phyloP scores from a whole-genome alignment of 164 flowering plant genomes.

The Chimonanthus salicifolius region DNA sequence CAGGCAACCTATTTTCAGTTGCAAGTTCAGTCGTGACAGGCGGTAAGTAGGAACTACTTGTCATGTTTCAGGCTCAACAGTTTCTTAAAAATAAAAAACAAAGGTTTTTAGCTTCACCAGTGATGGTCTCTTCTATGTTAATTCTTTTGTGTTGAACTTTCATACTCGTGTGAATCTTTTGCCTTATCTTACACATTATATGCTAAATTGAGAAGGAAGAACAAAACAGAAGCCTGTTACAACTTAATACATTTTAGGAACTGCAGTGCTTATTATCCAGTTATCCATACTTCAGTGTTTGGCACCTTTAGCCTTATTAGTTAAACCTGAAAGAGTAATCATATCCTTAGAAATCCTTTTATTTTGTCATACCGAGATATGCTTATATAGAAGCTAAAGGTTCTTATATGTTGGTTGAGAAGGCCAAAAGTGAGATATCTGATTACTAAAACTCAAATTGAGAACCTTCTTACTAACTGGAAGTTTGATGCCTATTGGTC shows the following conservation, averaged over 20 bases:
- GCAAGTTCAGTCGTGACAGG: slow-evolving; percentile 89
- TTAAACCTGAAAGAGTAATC: background rate
- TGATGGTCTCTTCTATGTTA: background rate
- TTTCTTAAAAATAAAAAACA: too few species aligned
- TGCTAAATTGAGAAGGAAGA: background rate
- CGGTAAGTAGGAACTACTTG: slow-evolving; percentile 20
- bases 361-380: background rate
- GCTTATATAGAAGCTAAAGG: background rate
- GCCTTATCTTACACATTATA: background rate
- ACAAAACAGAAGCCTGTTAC: background rate
- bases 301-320: too few species aligned
- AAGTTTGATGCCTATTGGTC: too few species aligned
- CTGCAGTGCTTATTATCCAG: background rate
- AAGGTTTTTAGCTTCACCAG: background rate
- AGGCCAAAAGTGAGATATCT: background rate
- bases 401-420: background rate
- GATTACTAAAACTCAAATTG: too few species aligned
- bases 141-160: background rate
- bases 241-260: background rate
- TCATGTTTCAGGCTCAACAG: background rate
- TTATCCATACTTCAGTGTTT: background rate
- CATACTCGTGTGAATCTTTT: background rate
- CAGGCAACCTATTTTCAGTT: slow-evolving; percentile 87
- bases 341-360: background rate
- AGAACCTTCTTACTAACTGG: too few species aligned